A percentile compares a stretch with the other conserved stretches of the same genome.
Evolutionary conservation across 768 basidiomycete genomes (phyloP).

Genomic region (Lactifluus piperatus): DNA sequence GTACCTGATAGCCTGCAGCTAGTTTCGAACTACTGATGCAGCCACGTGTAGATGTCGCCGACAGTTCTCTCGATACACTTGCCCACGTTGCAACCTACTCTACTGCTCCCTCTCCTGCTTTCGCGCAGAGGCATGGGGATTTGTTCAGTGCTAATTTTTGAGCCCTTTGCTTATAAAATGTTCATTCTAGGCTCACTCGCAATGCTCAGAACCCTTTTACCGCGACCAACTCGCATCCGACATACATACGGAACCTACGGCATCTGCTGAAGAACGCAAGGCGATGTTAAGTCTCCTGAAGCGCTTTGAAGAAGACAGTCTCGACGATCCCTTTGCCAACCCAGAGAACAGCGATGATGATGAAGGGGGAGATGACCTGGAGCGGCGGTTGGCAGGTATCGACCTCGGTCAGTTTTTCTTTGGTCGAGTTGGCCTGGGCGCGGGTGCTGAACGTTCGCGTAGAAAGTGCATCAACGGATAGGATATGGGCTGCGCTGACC

Average conservation of each 20-base stretch:
- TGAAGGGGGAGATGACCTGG: constrained; percentile 33
- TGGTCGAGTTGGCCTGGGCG: neutral
- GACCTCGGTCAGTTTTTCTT: constrained; percentile 48
- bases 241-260: constrained; percentile 47
- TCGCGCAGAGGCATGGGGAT: constrained; percentile 35
- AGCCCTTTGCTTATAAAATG: neutral
- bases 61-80: constrained; percentile 73
- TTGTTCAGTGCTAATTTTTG: neutral
- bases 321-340: constrained; percentile 30
- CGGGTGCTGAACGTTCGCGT: neutral
- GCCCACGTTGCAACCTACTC: constrained; percentile 69
- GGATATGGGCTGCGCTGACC: constrained; percentile 53
- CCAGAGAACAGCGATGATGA: constrained; percentile 33
- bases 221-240: constrained; percentile 61
- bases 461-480: constrained; percentile 51
- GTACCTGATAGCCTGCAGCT: neutral
- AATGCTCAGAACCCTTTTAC: constrained; percentile 80
- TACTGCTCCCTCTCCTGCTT: constrained; percentile 81
- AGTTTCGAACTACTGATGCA: neutral
- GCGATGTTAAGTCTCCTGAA: constrained; percentile 65
- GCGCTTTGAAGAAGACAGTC: constrained; percentile 58
- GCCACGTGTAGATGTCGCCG: constrained; percentile 49
- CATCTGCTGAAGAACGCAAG: constrained; percentile 45
- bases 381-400: constrained; percentile 41
- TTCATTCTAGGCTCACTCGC: constrained; percentile 43